Evolutionary conservation across 2,329 filamentous ascomycete species (phyloP), one percentile per base, ranked within the genome.

Genomic region (Elsinoe necatrix): DNA sequence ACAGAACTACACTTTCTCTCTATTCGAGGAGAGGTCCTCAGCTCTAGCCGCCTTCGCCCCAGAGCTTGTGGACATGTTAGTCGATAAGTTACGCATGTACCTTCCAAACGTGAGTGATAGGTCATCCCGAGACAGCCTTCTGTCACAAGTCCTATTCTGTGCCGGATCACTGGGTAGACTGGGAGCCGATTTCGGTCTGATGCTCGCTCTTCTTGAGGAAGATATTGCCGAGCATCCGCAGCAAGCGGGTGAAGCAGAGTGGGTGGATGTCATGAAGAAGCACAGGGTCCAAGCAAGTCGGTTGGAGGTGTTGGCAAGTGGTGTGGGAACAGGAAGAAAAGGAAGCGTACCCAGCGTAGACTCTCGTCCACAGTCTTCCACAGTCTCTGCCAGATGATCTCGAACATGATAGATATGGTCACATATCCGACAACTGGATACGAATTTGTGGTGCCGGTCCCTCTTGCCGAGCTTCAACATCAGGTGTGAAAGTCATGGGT

Each of bases 101-200:
- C 76, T 97, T 1, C 88, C 90, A 0, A 89, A 87, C 51, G 82
- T 97, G 2, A 82, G 80, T 62, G 91, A 96, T 65, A 84, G 85
- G 61, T 81, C 85, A 21, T 85, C 87, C 0, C 77, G 90, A 29
- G 92, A 97, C 67, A 95, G 89, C 66, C 78, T 97, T 56, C 73
- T 96, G 35, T 97, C 91, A 0, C 92, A 97, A 68, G 87, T 96
- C 0, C 74, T 97, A 7, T 97, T 96, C 71, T 95, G 90, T 64
- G 91, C 92, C 0, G 88, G 89, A 45, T 96, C 91, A 71, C 74
- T 98, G 50, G 92, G 92, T 0, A 80, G 93, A 47, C 74, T 97
- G 0, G 93, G 93, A 1, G 91, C 89, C 1, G 93, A 98, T 69
- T 98, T 98, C 71, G 86, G 91, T 57, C 81, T 95, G 75, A 81